Conservation (phyloP, 306 rosid species). For the Benincasa hispida region DNA sequence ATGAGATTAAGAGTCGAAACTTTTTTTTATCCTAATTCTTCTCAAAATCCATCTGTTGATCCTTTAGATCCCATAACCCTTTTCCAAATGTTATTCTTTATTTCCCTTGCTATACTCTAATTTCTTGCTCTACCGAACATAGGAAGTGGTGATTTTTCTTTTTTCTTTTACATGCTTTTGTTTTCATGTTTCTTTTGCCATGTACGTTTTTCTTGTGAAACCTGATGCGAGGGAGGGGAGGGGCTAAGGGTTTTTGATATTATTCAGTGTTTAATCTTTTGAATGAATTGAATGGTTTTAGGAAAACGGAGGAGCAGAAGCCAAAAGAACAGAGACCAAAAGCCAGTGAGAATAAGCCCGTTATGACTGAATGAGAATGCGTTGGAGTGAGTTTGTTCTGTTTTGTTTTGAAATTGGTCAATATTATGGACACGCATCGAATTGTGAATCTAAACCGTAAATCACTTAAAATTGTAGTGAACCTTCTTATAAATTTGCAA, state of each 20-base stretch:
- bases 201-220: background rate
- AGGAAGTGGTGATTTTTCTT: background rate
- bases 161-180: background rate
- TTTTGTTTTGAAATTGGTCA: background rate
- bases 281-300: constrained; percentile 10
- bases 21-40: too few species aligned
- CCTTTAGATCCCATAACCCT: background rate
- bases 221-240: background rate
- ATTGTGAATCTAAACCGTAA: background rate
- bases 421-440: background rate
- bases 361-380: constrained; percentile 67
- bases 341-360: constrained; percentile 89
- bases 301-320: constrained; percentile 91
- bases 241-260: background rate
- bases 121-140: background rate
- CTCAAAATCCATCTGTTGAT: background rate
- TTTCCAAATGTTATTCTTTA: background rate
- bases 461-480: background rate
- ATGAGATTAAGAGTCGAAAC: background rate
- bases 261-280: background rate
- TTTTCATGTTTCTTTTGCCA: background rate
- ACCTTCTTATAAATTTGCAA: background rate
- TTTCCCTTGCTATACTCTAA: background rate
- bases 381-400: background rate
- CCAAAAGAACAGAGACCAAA: constrained; percentile 78